phyloP scores from a whole-genome alignment of 495 filamentous ascomycete species.

The Aspergillus homomorphus region DNA sequence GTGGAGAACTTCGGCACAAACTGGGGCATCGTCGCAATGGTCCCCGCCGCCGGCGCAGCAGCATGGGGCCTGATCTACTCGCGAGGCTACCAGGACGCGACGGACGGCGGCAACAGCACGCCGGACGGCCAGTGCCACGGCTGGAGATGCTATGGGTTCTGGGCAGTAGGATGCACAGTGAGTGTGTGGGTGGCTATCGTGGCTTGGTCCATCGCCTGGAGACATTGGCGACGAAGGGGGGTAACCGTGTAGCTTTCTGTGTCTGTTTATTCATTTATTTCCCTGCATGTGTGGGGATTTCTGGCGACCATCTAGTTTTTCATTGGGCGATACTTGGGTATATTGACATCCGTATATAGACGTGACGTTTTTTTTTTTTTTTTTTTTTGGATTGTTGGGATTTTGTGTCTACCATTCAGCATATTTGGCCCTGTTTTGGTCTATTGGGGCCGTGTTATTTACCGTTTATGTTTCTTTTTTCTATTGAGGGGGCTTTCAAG shows the following conservation, averaged over 20 bases:
- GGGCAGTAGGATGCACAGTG: conserved; percentile 66
- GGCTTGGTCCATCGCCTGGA: conserved; percentile 79
- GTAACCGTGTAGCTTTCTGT: conserved; percentile 85
- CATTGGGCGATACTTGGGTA: too few relatives aligned
- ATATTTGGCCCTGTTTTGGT: too few relatives aligned
- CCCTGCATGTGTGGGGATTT: too few relatives aligned
- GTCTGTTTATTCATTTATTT: conserved; percentile 17
- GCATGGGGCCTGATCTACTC: conserved; percentile 85
- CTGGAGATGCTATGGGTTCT: conserved; percentile 77
- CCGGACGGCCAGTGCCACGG: conserved; percentile 59
- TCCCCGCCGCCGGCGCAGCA: conserved; percentile 79
- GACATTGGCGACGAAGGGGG: conserved; percentile 75
- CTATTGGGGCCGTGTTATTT: too few relatives aligned
- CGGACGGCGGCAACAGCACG: conserved; percentile 31
- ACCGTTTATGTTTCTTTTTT: too few relatives aligned
- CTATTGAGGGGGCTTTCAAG: too few relatives aligned
- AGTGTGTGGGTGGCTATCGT: conserved; percentile 74
- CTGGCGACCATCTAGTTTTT: too few relatives aligned
- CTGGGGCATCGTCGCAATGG: conserved; percentile 91
- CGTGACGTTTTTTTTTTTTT: too few relatives aligned
- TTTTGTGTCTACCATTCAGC: too few relatives aligned
- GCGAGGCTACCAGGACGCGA: conserved; percentile 68
- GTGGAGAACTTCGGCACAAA: conserved; percentile 98
- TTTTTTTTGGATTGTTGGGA: too few relatives aligned
- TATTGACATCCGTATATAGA: too few relatives aligned